phyloP scores from a whole-genome alignment of 1,284 basidiomycete species.

The Leucoagaricus sp. region DNA sequence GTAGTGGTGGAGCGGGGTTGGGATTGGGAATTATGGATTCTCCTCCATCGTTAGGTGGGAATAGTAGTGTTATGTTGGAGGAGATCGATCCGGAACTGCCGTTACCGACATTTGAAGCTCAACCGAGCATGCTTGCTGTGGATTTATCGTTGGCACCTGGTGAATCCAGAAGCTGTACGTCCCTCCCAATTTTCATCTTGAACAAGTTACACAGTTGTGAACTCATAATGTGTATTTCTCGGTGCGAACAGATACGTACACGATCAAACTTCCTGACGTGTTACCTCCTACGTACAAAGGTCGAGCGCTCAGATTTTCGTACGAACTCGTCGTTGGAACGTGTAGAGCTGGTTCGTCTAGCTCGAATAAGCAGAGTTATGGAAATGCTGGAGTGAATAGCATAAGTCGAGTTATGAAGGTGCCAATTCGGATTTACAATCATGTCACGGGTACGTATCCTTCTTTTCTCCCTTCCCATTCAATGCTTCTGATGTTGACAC shows the following conservation, averaged over 20 bases:
- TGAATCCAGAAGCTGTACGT: conserved; percentile 80
- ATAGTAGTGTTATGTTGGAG: conserved; percentile 30
- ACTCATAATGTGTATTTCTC: too few relatives aligned
- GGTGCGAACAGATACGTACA: conserved; percentile 87
- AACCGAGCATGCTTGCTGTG: conserved; percentile 83
- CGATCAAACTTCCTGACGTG: conserved; percentile 70
- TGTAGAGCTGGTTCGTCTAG: conserved; percentile 57
- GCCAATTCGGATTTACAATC: conserved; percentile 85
- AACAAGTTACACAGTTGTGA: too few relatives aligned
- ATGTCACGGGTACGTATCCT: conserved; percentile 66
- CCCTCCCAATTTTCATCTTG: neutral
- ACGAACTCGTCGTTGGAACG: conserved; percentile 85
- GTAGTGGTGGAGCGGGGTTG: neutral
- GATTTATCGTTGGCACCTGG: conserved; percentile 79
- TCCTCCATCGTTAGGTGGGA: conserved; percentile 28
- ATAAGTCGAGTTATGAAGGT: conserved; percentile 85
- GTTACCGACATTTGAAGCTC: conserved; percentile 80
- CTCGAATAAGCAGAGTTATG: conserved; percentile 20
- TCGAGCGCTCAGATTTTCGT: conserved; percentile 82
- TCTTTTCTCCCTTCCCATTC: neutral
- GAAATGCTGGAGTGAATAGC: conserved; percentile 44
- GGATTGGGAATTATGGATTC: neutral
- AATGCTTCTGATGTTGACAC: neutral
- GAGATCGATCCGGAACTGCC: conserved; percentile 64
- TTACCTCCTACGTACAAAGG: conserved; percentile 92